Evolutionary conservation across 805 yeast genomes (phyloP), one percentile per base, ranked within the genome.

Genomic region (Starmera dryadoides): DNA sequence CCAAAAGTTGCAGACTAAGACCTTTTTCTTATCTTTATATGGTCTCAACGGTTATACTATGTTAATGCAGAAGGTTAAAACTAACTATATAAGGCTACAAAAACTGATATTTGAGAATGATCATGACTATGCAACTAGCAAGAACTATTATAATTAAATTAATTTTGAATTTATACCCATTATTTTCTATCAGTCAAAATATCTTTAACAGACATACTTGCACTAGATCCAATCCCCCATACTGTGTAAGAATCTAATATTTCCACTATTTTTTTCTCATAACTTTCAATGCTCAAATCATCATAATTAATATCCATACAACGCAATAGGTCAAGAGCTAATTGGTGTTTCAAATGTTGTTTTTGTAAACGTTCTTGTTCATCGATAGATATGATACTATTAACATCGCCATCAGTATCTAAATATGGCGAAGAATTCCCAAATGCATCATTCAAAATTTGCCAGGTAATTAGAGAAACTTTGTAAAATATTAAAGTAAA

Each of bases 151-250:
- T n/a, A n/a, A n/a, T n/a, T n/a, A n/a, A n/a, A n/a, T n/a, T n/a
- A n/a, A n/a, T n/a, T n/a, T n/a, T 21, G 23, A 21, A 21, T 21
- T 6, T 21, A 21, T 21, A 21, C n/a, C n/a, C n/a, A n/a, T n/a
- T 21, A 9, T 21, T 25, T 11, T 25, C 12, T 25, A 4, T 25
- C 28, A 25, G 10, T 25, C n/a, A 25, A 4, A 10, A 11, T n/a
- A 25, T 25, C 12, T 8, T 11, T 25, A 12, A n/a, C 28, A 10
- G 12, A 25, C 4, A 25, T 25, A 4, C 12, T n/a, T 12, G 35
- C 35, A 21, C 35, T 21, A 14, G 15, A n/a, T 7, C 35, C 35
- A 20, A 33, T 33, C 12, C 35, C 35, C 35, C 35, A 33, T 14
- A 20, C 18, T 21, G 20, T 12, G 14, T 17, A 33, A 5, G 35